Conservation (phyloP, 2,329 filamentous ascomycete genomes). For the Cadophora malorum region DNA sequence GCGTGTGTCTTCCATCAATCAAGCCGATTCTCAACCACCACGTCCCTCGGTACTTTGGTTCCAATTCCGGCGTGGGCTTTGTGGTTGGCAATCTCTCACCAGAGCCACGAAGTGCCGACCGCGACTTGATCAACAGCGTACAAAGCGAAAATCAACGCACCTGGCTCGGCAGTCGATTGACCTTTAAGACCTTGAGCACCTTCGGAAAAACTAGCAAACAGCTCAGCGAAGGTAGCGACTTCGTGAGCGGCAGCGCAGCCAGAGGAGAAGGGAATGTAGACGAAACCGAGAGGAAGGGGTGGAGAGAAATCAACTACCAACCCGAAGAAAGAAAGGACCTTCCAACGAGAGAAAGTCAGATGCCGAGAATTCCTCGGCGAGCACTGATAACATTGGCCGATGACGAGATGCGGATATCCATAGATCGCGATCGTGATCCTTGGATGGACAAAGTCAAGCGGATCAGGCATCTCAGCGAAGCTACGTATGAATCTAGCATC, state of each 20-base stretch:
- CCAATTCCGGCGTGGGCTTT: neutral
- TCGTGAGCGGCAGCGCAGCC: neutral
- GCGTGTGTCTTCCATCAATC: slow-evolving; percentile 15
- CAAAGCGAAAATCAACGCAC: slow-evolving; percentile 4
- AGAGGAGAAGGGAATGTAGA: neutral
- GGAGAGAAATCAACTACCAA: neutral
- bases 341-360: neutral
- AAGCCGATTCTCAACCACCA: slow-evolving; percentile 12
- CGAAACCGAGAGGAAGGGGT: neutral
- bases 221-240: neutral
- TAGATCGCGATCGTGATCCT: slow-evolving; percentile 3
- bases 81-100: neutral
- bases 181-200: neutral
- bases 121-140: slow-evolving; percentile 1
- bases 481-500: neutral
- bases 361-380: neutral
- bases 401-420: neutral
- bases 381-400: neutral
- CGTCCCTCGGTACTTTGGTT: slow-evolving; percentile 2
- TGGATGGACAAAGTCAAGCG: slow-evolving; percentile 13
- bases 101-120: slow-evolving; percentile 4
- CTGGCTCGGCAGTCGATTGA: slow-evolving; percentile 5
- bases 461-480: neutral
- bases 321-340: neutral
- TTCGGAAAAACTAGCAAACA: slow-evolving; percentile 1